Percentiles rank a stretch among this genome's conserved stretches.
Conservation (phyloP, 352 stramenopile species). For the Phytophthora fragariaefolia region DNA sequence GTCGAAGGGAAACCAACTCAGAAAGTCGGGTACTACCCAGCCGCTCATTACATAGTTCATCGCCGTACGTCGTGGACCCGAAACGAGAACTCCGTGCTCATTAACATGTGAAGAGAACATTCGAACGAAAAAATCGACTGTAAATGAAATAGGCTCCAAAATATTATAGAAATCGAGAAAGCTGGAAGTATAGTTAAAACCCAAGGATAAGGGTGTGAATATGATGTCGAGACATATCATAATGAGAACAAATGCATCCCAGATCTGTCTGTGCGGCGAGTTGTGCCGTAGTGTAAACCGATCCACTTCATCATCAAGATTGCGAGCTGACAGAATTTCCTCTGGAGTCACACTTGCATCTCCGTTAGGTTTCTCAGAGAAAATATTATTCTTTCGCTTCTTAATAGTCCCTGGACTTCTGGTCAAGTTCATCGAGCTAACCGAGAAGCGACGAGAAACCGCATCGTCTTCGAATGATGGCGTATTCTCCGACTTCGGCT, state of each 20-base stretch:
- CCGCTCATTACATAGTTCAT: constrained; percentile 60
- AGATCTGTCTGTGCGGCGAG: constrained; percentile 41
- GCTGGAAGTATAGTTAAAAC: constrained; percentile 49
- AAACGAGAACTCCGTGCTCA: constrained; percentile 57
- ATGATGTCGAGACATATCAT: constrained; percentile 62
- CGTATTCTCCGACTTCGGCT: constrained; percentile 1
- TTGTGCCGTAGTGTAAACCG: constrained; percentile 62
- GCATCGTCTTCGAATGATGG: constrained; percentile 13
- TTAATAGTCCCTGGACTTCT: constrained; percentile 3
- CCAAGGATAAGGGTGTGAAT: constrained; percentile 61
- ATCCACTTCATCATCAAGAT: constrained; percentile 38
- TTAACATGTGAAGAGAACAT: constrained; percentile 66
- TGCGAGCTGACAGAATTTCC: constrained; percentile 49
- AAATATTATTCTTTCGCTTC: constrained; percentile 38
- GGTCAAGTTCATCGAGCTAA: constrained; percentile 46
- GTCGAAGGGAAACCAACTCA: constrained; percentile 76
- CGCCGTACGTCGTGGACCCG: constrained; percentile 48
- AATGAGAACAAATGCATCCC: constrained; percentile 60
- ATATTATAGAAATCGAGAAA: constrained; percentile 43
- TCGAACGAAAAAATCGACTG: constrained; percentile 62
- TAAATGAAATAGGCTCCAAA: constrained; percentile 51
- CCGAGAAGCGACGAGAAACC: constrained; percentile 56
- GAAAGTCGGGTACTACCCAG: constrained; percentile 64
- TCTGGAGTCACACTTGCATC: constrained; percentile 34
- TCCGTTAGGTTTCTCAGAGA: constrained; percentile 23